phyloP scores from a whole-genome alignment of 192 early-diverging fungal genomes.

The Backusella parvicylindrica region DNA sequence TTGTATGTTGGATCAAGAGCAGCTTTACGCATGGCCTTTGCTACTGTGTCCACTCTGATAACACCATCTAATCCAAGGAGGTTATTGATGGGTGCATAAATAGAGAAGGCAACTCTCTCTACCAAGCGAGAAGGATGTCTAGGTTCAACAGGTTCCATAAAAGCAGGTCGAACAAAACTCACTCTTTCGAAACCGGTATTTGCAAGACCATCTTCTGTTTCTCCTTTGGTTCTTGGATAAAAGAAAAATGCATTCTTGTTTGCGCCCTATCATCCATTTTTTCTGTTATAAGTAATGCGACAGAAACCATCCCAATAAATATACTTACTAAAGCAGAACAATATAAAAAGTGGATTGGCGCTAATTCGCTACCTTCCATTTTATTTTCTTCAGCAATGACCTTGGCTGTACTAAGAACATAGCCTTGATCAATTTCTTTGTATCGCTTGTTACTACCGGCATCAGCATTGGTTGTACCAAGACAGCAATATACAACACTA shows the following conservation, averaged over 20 bases:
- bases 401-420: slow-evolving; percentile 66
- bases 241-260: slow-evolving; percentile 58
- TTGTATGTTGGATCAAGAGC: not conserved
- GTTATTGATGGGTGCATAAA: not conserved
- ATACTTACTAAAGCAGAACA: slow-evolving; percentile 39
- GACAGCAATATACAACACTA: slow-evolving; percentile 67
- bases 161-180: slow-evolving; percentile 60
- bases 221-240: slow-evolving; percentile 70
- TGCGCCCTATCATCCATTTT: slow-evolving; percentile 61
- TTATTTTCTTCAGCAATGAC: slow-evolving; percentile 49
- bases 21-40: slow-evolving; percentile 16
- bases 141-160: slow-evolving; percentile 45
- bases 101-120: not conserved
- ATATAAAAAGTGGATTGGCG: slow-evolving; percentile 51
- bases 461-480: slow-evolving; percentile 67
- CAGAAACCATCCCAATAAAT: not conserved
- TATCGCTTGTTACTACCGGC: slow-evolving; percentile 66
- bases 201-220: slow-evolving; percentile 66
- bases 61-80: not conserved
- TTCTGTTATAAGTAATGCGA: not conserved
- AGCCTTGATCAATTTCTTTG: slow-evolving; percentile 75
- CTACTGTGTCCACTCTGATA: slow-evolving; percentile 17
- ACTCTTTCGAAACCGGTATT: slow-evolving; percentile 60
- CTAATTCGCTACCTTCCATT: slow-evolving; percentile 16
- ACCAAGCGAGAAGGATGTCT: slow-evolving; percentile 6